Conservation (phyloP, 2,329 filamentous ascomycete genomes). For the Penicillium sp. region DNA sequence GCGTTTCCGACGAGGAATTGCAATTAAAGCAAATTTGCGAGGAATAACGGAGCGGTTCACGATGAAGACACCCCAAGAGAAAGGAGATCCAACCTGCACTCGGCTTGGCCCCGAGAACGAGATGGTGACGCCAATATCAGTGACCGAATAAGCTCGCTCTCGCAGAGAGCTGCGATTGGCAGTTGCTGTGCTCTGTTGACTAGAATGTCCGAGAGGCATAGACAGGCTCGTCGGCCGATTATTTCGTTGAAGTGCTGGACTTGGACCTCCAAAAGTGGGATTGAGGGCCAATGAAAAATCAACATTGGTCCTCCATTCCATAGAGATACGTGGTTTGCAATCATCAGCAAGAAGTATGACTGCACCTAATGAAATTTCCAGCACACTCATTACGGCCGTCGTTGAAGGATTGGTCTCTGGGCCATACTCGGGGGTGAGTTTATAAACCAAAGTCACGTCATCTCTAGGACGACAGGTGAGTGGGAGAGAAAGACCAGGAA, state of each 20-base stretch:
- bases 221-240: conserved; percentile 47
- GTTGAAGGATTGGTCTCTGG: conserved; percentile 37
- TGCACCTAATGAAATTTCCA: conserved; percentile 50
- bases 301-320: conserved; percentile 50
- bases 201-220: too few relatives aligned
- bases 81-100: conserved; percentile 52
- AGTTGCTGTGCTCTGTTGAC: conserved; percentile 17
- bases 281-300: conserved; percentile 50
- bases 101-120: conserved; percentile 54
- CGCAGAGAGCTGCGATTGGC: conserved; percentile 35
- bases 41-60: conserved; percentile 56
- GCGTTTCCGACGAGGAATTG: conserved; percentile 50
- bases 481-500: conserved; percentile 35
- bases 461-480: conserved; percentile 52
- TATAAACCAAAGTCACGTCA: conserved; percentile 58
- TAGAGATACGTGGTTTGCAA: conserved; percentile 46
- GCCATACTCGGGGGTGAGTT: conserved; percentile 44
- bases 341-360: conserved; percentile 40
- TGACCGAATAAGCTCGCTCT: conserved; percentile 39
- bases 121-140: conserved; percentile 51
- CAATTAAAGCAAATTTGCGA: conserved; percentile 55
- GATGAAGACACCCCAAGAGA: conserved; percentile 58
- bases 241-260: conserved; percentile 45
- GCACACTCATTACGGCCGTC: conserved; percentile 38
- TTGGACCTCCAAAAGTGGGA: conserved; percentile 47